Evolutionary conservation across 176 grass and related monocot genomes (phyloP).

Genomic region (Oryza australiensis): DNA sequence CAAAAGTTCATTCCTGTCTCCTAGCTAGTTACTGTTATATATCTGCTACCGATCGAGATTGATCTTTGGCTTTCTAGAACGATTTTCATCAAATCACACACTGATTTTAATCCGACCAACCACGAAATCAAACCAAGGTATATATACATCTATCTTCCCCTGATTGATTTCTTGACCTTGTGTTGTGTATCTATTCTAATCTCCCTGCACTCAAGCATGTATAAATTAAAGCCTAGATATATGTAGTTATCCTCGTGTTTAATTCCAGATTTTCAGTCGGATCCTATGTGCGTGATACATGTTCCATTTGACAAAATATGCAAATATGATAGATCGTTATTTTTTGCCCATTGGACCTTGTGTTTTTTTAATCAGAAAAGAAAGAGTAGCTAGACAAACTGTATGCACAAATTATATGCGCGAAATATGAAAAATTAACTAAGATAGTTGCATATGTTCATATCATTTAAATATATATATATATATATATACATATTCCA

Average conservation of each 20-base stretch:
- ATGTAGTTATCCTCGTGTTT: not conserved
- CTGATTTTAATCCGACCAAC: not conserved
- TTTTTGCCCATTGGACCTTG: not conserved
- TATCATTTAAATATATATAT: not conserved
- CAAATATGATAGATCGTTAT: not conserved
- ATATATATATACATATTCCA: no score
- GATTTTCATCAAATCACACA: conserved; percentile 25
- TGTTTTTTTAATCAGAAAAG: not conserved
- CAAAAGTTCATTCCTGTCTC: conserved; percentile 39
- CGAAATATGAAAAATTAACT: not conserved
- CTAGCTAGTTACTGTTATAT: conserved; percentile 16
- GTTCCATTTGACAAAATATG: not conserved
- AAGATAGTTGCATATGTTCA: not conserved
- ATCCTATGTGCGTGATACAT: not conserved
- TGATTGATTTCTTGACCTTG: not conserved
- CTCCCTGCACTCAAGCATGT: not conserved
- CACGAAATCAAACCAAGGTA: conserved; percentile 28
- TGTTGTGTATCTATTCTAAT: conserved; percentile 4
- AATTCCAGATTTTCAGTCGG: not conserved
- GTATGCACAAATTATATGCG: not conserved
- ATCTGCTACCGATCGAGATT: conserved; percentile 28
- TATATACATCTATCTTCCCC: not conserved
- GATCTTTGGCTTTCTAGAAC: conserved; percentile 21
- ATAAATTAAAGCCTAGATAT: not conserved
- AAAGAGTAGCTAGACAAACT: not conserved